A percentile compares a stretch with the other conserved stretches of the same genome.
Conservation (phyloP, 1,284 basidiomycete species). For the Ceratorhiza oryzae-sativae region DNA sequence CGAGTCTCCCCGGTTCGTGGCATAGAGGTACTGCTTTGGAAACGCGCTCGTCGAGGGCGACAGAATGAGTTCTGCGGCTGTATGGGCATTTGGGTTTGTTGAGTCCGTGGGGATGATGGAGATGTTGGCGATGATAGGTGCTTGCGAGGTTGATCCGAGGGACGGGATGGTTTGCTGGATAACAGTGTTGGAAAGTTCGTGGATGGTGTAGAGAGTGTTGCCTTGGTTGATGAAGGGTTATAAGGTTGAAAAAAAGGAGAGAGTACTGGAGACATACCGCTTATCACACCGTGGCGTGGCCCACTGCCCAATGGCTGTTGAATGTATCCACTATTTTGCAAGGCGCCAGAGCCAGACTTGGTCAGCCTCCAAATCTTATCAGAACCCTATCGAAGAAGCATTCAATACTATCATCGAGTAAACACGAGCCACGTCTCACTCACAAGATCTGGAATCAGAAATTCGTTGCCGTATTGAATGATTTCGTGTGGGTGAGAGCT, state of each 20-base stretch:
- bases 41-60: constrained; percentile 28
- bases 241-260: no score
- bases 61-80: constrained; percentile 37
- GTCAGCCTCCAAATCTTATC: constrained; percentile 45
- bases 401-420: not conserved
- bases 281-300: constrained; percentile 67
- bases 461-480: constrained; percentile 39
- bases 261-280: constrained; percentile 53
- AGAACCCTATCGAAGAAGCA: constrained; percentile 35
- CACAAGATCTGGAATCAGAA: constrained; percentile 43
- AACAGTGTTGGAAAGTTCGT: constrained; percentile 42
- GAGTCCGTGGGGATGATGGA: constrained; percentile 38
- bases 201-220: constrained; percentile 37
- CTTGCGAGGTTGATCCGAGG: constrained; percentile 11
- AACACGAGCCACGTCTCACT: not conserved
- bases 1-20: constrained; percentile 37
- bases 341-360: constrained; percentile 49
- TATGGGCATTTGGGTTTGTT: constrained; percentile 19
- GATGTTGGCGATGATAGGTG: constrained; percentile 15
- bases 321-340: constrained; percentile 67
- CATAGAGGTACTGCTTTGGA: constrained; percentile 37
- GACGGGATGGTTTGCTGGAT: constrained; percentile 41
- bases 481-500: constrained; percentile 43
- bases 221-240: no score
- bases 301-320: constrained; percentile 68